phyloP scores from a whole-genome alignment of 164 flowering plant species.

The Dillenia turbinata region DNA sequence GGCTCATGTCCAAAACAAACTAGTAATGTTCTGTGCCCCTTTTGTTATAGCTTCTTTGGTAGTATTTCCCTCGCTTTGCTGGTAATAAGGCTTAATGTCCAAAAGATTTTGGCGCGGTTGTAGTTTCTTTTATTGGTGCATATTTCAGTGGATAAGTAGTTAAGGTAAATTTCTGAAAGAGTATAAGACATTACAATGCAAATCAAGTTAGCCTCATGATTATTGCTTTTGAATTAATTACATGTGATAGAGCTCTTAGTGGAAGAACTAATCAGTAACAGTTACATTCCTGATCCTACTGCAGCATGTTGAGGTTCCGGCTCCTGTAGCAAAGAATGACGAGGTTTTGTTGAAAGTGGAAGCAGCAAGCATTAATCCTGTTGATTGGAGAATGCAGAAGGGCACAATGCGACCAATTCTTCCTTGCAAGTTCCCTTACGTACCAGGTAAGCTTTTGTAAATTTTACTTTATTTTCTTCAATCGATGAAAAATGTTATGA shows the following conservation, averaged over 20 bases:
- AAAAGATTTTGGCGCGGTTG: too few relatives aligned
- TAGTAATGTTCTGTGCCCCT: too few relatives aligned
- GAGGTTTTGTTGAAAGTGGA: conserved; percentile 65
- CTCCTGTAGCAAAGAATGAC: conserved; percentile 49
- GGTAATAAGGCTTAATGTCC: too few relatives aligned
- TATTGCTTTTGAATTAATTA: not conserved
- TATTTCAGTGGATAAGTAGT: too few relatives aligned
- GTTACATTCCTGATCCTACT: conserved; percentile 1
- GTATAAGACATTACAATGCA: not conserved
- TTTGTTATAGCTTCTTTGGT: too few relatives aligned
- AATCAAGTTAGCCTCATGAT: not conserved
- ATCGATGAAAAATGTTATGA: not conserved
- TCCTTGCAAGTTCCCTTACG: conserved; percentile 56
- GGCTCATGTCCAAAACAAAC: too few relatives aligned
- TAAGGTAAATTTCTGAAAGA: too few relatives aligned
- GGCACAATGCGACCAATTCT: conserved; percentile 44
- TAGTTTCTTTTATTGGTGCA: too few relatives aligned
- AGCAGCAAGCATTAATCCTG: conserved; percentile 59
- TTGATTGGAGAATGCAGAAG: conserved; percentile 68
- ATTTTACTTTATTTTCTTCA: not conserved
- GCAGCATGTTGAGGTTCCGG: conserved; percentile 70
- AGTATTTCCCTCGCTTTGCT: too few relatives aligned
- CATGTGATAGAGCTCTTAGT: too few relatives aligned
- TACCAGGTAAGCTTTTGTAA: conserved; percentile 43
- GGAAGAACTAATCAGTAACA: not conserved